Evolutionary conservation across 2,329 filamentous ascomycete species (phyloP).

Genomic region (Lasiodiplodia sp.): DNA sequence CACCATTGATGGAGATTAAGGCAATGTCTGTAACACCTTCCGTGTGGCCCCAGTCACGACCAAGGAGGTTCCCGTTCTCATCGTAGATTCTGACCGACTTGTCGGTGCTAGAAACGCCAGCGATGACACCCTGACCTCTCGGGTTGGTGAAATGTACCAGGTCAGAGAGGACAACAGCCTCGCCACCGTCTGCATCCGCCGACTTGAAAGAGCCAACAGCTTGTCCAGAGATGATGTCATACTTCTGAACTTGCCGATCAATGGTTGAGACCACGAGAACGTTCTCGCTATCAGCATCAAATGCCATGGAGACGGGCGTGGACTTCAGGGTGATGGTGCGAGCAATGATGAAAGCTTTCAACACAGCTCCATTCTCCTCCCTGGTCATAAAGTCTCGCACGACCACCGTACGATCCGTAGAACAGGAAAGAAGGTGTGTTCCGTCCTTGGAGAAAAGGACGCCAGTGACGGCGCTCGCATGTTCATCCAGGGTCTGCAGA

Average conservation of each 20-base stretch:
- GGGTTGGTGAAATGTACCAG: constrained; percentile 68
- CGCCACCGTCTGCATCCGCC: constrained; percentile 78
- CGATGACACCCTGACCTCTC: constrained; percentile 70
- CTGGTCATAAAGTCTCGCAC: constrained; percentile 79
- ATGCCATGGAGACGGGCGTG: constrained; percentile 83
- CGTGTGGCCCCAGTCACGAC: constrained; percentile 93
- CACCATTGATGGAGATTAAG: constrained; percentile 49
- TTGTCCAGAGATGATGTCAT: constrained; percentile 71
- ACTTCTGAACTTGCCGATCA: constrained; percentile 67
- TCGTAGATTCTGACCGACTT: constrained; percentile 95
- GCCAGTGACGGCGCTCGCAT: constrained; percentile 82
- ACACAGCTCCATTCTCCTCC: constrained; percentile 64
- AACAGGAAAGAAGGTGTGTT: constrained; percentile 79
- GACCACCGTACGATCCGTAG: constrained; percentile 85
- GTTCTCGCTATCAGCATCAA: constrained; percentile 68
- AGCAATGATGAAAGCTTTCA: constrained; percentile 77
- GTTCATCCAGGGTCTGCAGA: constrained; percentile 90
- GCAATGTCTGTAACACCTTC: constrained; percentile 89
- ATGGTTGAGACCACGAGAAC: constrained; percentile 66
- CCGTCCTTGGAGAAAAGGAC: constrained; percentile 78
- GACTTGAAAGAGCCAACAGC: constrained; percentile 80
- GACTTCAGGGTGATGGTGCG: constrained; percentile 83
- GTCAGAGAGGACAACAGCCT: constrained; percentile 83
- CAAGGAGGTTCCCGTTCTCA: constrained; percentile 77
- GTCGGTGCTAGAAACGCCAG: constrained; percentile 92